These are phyloP conservation scores for Penstemon eatonii DNA, from an alignment of 257 asterid species.

Conservation along the genomic window DNA sequence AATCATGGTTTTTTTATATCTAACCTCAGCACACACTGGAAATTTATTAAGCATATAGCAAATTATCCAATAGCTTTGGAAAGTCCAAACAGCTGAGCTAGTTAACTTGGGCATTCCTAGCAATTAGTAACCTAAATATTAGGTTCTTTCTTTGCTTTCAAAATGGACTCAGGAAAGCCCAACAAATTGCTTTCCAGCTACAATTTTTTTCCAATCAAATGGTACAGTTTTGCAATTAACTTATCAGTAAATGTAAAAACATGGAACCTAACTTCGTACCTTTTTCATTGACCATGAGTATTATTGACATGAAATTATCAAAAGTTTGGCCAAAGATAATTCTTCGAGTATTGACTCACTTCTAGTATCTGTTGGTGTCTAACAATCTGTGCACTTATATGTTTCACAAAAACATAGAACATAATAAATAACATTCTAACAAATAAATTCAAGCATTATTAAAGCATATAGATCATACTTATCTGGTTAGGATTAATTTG, in stretches of 20 bases:
- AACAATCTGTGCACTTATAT: too few species aligned
- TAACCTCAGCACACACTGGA: too few species aligned
- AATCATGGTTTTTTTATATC: too few species aligned
- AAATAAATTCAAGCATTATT: too few species aligned
- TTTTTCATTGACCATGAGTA: constrained; percentile 96
- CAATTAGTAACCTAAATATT: constrained; percentile 2
- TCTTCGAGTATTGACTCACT: constrained; percentile 97
- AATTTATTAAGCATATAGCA: not conserved
- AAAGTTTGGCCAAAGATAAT: constrained; percentile 96
- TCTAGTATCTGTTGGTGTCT: constrained; percentile 96
- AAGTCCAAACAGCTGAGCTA: not conserved
- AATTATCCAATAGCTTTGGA: constrained; percentile 13
- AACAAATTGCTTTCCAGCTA: not conserved
- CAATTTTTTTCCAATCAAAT: constrained; percentile 5
- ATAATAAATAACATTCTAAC: too few species aligned
- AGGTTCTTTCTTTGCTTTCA: constrained; percentile 10
- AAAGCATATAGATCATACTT: too few species aligned
- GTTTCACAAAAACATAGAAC: too few species aligned
- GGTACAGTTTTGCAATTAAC: not conserved
- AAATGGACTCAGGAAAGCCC: constrained; percentile 13
- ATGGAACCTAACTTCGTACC: constrained; percentile 39
- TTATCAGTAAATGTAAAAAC: constrained; percentile 15
- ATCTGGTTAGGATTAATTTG: too few species aligned
- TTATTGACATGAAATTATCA: constrained; percentile 97
- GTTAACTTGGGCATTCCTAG: constrained; percentile 2